These are phyloP conservation scores for Dictyophora rubrovolvata DNA, from an alignment of 768 basidiomycete genomes.

Conservation along the genomic window DNA sequence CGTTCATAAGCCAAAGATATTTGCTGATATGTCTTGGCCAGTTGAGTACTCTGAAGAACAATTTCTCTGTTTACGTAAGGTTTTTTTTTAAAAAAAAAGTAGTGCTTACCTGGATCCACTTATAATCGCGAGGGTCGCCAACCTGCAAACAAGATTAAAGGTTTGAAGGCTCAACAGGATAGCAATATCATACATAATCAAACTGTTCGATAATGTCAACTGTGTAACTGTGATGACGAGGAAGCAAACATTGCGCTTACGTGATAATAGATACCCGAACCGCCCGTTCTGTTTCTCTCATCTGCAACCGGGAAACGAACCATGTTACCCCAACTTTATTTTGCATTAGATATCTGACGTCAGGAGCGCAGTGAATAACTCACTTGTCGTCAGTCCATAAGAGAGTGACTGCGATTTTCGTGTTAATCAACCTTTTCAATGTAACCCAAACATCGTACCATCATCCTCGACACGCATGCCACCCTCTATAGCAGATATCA, in stretches of 20 bases:
- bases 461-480: slow-evolving; percentile 55
- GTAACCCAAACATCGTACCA: slow-evolving; percentile 7
- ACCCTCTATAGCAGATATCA: slow-evolving; percentile 25
- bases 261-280: slow-evolving; percentile 65
- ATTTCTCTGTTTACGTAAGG: slow-evolving; percentile 14
- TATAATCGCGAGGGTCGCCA: slow-evolving; percentile 56
- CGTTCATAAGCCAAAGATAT: slow-evolving; percentile 55
- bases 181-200: background rate
- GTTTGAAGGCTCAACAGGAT: background rate
- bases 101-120: slow-evolving; percentile 51
- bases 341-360: background rate
- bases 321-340: slow-evolving; percentile 54
- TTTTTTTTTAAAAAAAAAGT: background rate
- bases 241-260: slow-evolving; percentile 21
- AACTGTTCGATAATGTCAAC: background rate
- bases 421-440: background rate
- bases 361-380: slow-evolving; percentile 10
- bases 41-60: slow-evolving; percentile 35
- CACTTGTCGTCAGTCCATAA: slow-evolving; percentile 70
- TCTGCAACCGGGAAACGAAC: slow-evolving; percentile 44
- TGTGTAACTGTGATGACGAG: background rate
- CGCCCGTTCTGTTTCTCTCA: slow-evolving; percentile 53
- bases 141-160: slow-evolving; percentile 29
- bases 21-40: slow-evolving; percentile 57
- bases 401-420: slow-evolving; percentile 29